phyloP scores from a whole-genome alignment of 1,284 basidiomycete species.

The Pseudomicrostroma phylloplanum region DNA sequence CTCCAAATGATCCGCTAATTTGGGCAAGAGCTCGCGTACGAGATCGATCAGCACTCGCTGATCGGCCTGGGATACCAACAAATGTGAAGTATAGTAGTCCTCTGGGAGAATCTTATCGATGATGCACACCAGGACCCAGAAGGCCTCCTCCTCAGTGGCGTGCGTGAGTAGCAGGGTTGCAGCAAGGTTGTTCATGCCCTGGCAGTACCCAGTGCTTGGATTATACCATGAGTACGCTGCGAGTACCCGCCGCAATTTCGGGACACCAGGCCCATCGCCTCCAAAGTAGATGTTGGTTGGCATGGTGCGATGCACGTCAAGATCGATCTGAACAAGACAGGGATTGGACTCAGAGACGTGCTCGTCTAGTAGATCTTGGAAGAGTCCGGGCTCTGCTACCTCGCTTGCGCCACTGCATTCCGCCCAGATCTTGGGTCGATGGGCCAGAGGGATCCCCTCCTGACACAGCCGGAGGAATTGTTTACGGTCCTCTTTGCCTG shows the following conservation, averaged over 20 bases:
- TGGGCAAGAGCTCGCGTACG: constrained; percentile 70
- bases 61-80: constrained; percentile 77
- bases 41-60: constrained; percentile 84
- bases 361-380: constrained; percentile 68
- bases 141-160: constrained; percentile 90
- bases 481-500: constrained; percentile 65
- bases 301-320: constrained; percentile 72
- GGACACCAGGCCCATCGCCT: constrained; percentile 84
- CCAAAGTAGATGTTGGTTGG: constrained; percentile 95
- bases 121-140: constrained; percentile 87
- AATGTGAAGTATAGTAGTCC: constrained; percentile 52
- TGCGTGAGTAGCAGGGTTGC: constrained; percentile 87
- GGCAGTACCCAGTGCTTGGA: constrained; percentile 52
- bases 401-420: constrained; percentile 89
- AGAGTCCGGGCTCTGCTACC: constrained; percentile 83
- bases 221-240: constrained; percentile 76
- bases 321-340: constrained; percentile 81
- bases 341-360: constrained; percentile 57
- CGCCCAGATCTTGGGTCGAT: constrained; percentile 74
- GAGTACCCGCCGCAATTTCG: constrained; percentile 80
- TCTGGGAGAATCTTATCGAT: constrained; percentile 60
- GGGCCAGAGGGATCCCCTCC: constrained; percentile 77
- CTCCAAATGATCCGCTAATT: constrained; percentile 67
- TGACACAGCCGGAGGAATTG: constrained; percentile 74
- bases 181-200: constrained; percentile 78